Conservation (phyloP, 2,329 filamentous ascomycete species). For the Lizonia empirigonia region DNA sequence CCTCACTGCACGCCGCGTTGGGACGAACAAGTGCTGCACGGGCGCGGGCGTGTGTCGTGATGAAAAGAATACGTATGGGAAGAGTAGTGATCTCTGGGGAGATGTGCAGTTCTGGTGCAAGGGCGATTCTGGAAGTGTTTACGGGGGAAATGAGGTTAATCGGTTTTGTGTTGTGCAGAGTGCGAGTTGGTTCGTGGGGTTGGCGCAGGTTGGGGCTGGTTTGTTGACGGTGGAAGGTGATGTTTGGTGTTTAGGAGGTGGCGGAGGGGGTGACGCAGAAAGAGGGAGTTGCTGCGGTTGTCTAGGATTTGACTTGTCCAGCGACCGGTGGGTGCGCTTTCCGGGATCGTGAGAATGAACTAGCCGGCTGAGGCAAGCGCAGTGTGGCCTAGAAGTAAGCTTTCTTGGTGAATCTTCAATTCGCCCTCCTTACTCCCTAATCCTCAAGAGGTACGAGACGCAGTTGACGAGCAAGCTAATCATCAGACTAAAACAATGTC, state of each 20-base stretch:
- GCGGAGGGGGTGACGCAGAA: constrained; percentile 33
- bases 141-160: constrained; percentile 41
- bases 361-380: too few species aligned
- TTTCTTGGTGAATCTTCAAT: too few species aligned
- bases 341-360: too few species aligned
- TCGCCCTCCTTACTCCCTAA: too few species aligned
- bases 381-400: too few species aligned
- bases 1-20: too few species aligned
- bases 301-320: background rate
- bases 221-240: constrained; percentile 41
- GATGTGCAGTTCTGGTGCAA: constrained; percentile 45
- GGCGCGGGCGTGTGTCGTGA: constrained; percentile 43
- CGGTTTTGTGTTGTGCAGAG: constrained; percentile 47
- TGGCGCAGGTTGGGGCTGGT: constrained; percentile 41
- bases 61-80: constrained; percentile 45
- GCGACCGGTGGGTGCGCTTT: background rate
- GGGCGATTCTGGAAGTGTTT: constrained; percentile 48
- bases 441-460: too few species aligned
- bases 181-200: constrained; percentile 44
- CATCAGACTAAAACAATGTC: too few species aligned
- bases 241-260: constrained; percentile 35
- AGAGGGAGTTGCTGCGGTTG: constrained; percentile 34
- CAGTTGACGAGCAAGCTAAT: too few species aligned
- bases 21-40: constrained; percentile 46
- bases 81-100: constrained; percentile 50